Percentiles rank a stretch among this genome's conserved stretches.
phyloP scores from a whole-genome alignment of 2,329 filamentous ascomycete genomes.

The Colletotrichum noveboracense region DNA sequence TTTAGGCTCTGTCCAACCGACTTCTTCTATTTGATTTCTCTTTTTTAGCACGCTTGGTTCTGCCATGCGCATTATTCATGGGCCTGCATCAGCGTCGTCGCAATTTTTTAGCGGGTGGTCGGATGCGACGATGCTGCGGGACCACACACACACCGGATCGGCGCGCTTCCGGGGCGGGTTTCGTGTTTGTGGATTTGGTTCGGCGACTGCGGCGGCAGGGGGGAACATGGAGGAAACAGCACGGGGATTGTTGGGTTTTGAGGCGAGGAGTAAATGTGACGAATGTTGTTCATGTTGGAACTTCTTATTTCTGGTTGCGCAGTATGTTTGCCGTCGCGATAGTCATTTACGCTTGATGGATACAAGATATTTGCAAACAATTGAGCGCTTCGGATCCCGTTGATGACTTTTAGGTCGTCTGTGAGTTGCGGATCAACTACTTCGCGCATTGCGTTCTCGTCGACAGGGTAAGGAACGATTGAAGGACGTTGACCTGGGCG shows the following conservation, averaged over 20 bases:
- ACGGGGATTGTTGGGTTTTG: not conserved
- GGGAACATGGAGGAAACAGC: not conserved
- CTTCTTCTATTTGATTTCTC: not conserved
- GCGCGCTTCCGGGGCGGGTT: conserved; percentile 11
- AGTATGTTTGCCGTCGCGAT: not conserved
- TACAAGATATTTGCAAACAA: not conserved
- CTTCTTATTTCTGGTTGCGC: not conserved
- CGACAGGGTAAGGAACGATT: not conserved
- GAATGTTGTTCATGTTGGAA: not conserved
- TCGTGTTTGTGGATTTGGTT: not conserved
- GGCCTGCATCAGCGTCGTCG: conserved; percentile 2
- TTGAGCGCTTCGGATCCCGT: not conserved
- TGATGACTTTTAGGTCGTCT: not conserved
- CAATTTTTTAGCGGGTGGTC: not conserved
- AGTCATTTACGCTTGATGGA: not conserved
- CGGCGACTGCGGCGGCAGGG: not conserved
- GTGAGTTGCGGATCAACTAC: not conserved
- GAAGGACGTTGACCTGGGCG: not conserved
- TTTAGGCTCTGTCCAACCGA: not conserved
- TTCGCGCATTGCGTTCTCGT: not conserved
- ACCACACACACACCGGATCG: not conserved
- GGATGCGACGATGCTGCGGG: not conserved
- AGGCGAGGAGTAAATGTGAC: not conserved
- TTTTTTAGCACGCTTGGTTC: not conserved
- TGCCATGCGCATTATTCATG: conserved; percentile 2